A percentile compares a stretch with the other conserved stretches of the same genome.
phyloP scores from a whole-genome alignment of 2,329 filamentous ascomycete species.

The Trichophyton mentagrophytes region DNA sequence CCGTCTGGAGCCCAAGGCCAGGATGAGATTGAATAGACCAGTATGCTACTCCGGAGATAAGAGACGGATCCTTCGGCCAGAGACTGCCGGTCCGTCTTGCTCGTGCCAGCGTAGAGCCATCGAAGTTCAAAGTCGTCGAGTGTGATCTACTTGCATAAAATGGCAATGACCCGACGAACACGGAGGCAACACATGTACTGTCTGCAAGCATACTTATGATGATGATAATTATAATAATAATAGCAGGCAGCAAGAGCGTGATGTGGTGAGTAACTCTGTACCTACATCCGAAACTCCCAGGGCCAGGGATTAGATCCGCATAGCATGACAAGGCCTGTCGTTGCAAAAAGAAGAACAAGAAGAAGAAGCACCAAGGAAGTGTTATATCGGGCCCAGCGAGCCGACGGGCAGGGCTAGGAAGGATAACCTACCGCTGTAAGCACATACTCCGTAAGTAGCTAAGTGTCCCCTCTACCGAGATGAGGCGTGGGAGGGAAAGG shows the following conservation, averaged over 20 bases:
- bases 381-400: not conserved
- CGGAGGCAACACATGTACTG: too few relatives aligned
- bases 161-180: too few relatives aligned
- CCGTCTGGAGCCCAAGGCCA: not conserved
- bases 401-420: not conserved
- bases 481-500: not conserved
- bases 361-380: too few relatives aligned
- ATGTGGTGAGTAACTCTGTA: not conserved
- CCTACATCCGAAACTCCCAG: not conserved
- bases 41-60: not conserved
- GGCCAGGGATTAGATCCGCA: not conserved
- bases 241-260: not conserved
- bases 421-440: not conserved
- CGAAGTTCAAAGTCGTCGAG: not conserved
- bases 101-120: not conserved
- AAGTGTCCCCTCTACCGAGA: not conserved
- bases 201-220: not conserved
- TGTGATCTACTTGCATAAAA: not conserved
- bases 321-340: not conserved
- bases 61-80: not conserved
- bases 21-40: too few relatives aligned
- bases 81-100: not conserved
- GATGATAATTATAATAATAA: too few relatives aligned
- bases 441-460: not conserved
- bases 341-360: not conserved